Conservation (phyloP, 768 basidiomycete species). For the Panaeolus papilionaceus region DNA sequence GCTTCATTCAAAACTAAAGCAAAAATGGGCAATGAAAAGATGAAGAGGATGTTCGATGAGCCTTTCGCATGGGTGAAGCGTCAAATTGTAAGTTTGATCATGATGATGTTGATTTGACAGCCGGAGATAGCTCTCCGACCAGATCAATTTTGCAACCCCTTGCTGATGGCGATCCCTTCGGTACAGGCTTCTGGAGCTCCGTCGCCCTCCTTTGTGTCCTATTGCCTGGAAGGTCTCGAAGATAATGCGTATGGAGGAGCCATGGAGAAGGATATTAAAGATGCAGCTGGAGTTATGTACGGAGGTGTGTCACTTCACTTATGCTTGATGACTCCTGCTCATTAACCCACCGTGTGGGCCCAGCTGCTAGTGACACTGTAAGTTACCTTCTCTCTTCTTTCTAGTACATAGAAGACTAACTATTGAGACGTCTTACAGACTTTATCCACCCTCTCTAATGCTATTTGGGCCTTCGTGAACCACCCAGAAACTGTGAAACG, state of each 20-base stretch:
- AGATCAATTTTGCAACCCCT: neutral
- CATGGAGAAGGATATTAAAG: slow-evolving; percentile 37
- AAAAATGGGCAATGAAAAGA: slow-evolving; percentile 17
- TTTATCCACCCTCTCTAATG: slow-evolving; percentile 19
- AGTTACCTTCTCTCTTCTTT: neutral
- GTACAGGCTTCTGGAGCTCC: slow-evolving; percentile 39
- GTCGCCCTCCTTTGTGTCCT: slow-evolving; percentile 39
- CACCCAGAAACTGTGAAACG: slow-evolving; percentile 24
- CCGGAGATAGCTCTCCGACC: neutral
- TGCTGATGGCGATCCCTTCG: neutral
- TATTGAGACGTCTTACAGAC: slow-evolving; percentile 14
- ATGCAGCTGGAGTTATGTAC: slow-evolving; percentile 44
- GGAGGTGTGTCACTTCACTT: slow-evolving; percentile 33
- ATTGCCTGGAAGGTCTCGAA: slow-evolving; percentile 33
- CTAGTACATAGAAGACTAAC: neutral
- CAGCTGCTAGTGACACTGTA: slow-evolving; percentile 26
- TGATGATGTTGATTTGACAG: slow-evolving; percentile 18
- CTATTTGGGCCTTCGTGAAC: slow-evolving; percentile 22
- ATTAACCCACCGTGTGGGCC: neutral
- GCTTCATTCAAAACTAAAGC: slow-evolving; percentile 21
- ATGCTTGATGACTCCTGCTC: neutral
- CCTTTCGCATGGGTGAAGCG: slow-evolving; percentile 20
- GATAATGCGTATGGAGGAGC: slow-evolving; percentile 25
- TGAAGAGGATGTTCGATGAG: slow-evolving; percentile 15
- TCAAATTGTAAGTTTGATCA: slow-evolving; percentile 19